These are phyloP conservation scores for Backusella australiensis DNA, from an alignment of 192 early-diverging fungal species.

Conservation along the genomic window DNA sequence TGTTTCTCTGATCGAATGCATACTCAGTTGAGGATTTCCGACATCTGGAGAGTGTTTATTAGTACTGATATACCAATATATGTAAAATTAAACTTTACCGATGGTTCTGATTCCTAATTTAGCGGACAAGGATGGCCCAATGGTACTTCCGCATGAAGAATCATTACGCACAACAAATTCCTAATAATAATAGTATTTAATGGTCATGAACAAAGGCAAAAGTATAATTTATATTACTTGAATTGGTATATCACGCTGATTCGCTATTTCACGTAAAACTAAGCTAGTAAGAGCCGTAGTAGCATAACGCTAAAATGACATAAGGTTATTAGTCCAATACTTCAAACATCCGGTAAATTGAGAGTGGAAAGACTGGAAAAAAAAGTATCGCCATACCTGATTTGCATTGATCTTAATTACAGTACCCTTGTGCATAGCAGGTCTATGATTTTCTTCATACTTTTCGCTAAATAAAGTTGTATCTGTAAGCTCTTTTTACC, in stretches of 20 bases:
- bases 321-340: neutral
- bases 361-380: too few species aligned
- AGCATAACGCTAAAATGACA: slow-evolving; percentile 56
- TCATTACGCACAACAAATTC: slow-evolving; percentile 93
- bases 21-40: slow-evolving; percentile 93
- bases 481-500: neutral
- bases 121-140: slow-evolving; percentile 94
- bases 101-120: slow-evolving; percentile 95
- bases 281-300: slow-evolving; percentile 73
- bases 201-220: neutral
- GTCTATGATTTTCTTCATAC: slow-evolving; percentile 92
- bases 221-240: slow-evolving; percentile 46
- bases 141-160: slow-evolving; percentile 92
- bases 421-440: slow-evolving; percentile 88
- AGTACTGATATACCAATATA: too few species aligned
- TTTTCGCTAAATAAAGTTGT: slow-evolving; percentile 56
- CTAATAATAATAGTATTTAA: neutral
- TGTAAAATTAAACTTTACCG: slow-evolving; percentile 45
- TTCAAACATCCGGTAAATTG: too few species aligned
- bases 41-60: slow-evolving; percentile 58
- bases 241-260: slow-evolving; percentile 70
- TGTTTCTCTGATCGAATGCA: slow-evolving; percentile 97
- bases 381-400: slow-evolving; percentile 51
- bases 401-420: slow-evolving; percentile 98
- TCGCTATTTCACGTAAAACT: slow-evolving; percentile 74